A percentile compares a stretch with the other conserved stretches of the same genome.
These are phyloP conservation scores for Epichloe baconii DNA, from an alignment of 2,329 filamentous ascomycete genomes.

Conservation along the genomic window DNA sequence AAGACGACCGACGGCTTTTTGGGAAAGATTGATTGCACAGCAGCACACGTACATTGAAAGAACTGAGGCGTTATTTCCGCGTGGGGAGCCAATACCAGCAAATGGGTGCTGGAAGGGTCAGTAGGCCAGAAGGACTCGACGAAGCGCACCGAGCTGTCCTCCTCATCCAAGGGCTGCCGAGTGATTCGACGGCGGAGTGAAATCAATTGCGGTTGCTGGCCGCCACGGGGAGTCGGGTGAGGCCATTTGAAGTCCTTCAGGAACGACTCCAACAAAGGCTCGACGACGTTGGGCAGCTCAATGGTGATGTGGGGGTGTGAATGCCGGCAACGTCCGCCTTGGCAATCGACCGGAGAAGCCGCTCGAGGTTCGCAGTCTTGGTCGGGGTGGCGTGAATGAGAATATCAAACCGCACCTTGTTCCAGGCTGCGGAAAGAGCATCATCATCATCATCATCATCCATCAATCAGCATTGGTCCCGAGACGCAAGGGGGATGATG, in stretches of 20 bases:
- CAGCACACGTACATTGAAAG: slow-evolving; percentile 52
- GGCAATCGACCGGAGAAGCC: slow-evolving; percentile 64
- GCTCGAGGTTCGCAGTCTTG: slow-evolving; percentile 61
- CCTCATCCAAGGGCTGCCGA: slow-evolving; percentile 42
- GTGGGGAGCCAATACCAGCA: slow-evolving; percentile 75
- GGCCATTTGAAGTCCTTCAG: slow-evolving; percentile 58
- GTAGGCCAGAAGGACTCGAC: slow-evolving; percentile 81
- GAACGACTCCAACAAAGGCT: slow-evolving; percentile 49
- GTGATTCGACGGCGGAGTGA: slow-evolving; percentile 64
- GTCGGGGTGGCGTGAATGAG: slow-evolving; percentile 61
- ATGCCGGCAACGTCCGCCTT: slow-evolving; percentile 63
- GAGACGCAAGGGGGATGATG: not conserved
- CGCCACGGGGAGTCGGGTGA: slow-evolving; percentile 24
- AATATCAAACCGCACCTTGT: slow-evolving; percentile 66
- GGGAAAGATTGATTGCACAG: no score
- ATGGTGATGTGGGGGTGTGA: slow-evolving; percentile 65
- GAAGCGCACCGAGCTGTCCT: slow-evolving; percentile 62
- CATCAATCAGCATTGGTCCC: slow-evolving; percentile 4
- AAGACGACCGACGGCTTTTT: not conserved
- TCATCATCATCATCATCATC: no score
- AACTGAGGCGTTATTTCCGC: slow-evolving; percentile 69
- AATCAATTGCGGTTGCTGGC: slow-evolving; percentile 38
- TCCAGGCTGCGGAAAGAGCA: slow-evolving; percentile 47
- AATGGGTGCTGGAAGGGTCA: slow-evolving; percentile 50
- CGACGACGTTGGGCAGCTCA: slow-evolving; percentile 62